Base-by-base conservation (phyloP, 2,329 filamentous ascomycete species). In the Diaporthe ilicicola region DNA sequence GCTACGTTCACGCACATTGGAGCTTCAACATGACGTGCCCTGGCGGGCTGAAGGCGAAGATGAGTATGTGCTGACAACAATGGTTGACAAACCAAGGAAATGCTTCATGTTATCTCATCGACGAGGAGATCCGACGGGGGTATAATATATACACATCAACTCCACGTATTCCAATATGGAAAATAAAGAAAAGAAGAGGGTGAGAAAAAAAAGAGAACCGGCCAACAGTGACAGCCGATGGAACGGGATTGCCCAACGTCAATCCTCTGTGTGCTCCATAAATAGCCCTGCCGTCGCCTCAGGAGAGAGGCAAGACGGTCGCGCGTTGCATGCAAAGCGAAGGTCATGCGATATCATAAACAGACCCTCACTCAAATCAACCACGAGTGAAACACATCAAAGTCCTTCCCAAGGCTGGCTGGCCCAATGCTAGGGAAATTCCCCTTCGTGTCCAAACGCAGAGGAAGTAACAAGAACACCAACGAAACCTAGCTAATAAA, bases 61-160 rank as follows among this genome's bases (percentile, higher is more conserved):
- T 5, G 19, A 34, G 24, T 19, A 7, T 7, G 22, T 15, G 9
- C 22, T 44, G 9, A 24, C 8, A 6, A 61, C 10, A 61, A n/a
- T n/a, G 55, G 55, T 46, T 42, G 10, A 22, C 56, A 46, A 27
- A 34, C 39, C 34, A 37, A 54, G n/a, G 39, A 54, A 67, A 46
- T 42, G 19, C n/a, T 55, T 67, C 65, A 46, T 67, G 37, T 44
- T 55, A 56, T 55, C 37, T 67, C 48, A 48, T 32, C 34, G 56
- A 24, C 65, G 53, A 55, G 22, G 62, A 66, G 50, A 46, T 62
- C 24, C 34, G 56, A 62, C 65, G 15, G 65, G 65, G 65, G 65
- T 67, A 67, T 67, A 67, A 29, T 48, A 67, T 32, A 32, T 67
- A 67, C 56, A 62, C 2, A 27, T 67, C 42, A 54, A 67, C 48